phyloP scores from a whole-genome alignment of 2,329 filamentous ascomycete species.

The Byssothecium circinans region DNA sequence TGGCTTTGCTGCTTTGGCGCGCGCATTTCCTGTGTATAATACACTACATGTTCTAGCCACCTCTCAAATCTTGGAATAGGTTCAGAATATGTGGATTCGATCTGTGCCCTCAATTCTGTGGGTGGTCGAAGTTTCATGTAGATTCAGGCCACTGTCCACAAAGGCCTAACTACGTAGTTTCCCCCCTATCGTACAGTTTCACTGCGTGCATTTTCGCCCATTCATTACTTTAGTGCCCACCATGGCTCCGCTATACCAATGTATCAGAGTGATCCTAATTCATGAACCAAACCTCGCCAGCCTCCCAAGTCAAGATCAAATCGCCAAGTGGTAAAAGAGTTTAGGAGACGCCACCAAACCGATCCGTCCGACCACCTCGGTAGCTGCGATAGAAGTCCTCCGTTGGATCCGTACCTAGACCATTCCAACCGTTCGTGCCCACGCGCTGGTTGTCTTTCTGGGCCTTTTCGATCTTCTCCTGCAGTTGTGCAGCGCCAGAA shows the following conservation, averaged over 20 bases:
- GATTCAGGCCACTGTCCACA: not conserved
- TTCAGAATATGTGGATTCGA: not conserved
- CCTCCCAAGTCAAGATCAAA: no score
- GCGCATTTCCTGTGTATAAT: constrained; percentile 3
- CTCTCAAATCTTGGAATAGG: not conserved
- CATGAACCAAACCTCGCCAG: no score
- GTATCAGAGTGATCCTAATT: no score
- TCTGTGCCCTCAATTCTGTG: not conserved
- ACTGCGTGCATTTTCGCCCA: not conserved
- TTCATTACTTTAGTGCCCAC: not conserved
- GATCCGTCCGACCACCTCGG: constrained; percentile 58
- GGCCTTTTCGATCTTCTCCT: constrained; percentile 78
- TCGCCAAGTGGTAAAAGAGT: not conserved
- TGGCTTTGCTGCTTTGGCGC: not conserved
- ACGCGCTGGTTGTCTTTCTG: constrained; percentile 73
- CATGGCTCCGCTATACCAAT: no score
- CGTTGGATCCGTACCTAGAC: constrained; percentile 68
- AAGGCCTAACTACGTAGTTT: not conserved
- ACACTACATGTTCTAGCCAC: not conserved
- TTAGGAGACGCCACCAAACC: constrained; percentile 23
- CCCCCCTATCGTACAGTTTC: not conserved
- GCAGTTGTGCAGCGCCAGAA: constrained; percentile 75
- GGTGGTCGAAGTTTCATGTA: not conserved
- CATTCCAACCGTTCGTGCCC: constrained; percentile 52
- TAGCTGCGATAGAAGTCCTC: constrained; percentile 93